These are phyloP conservation scores for Venturia asperata DNA, from an alignment of 2,329 filamentous ascomycete genomes.

Conservation along the genomic window DNA sequence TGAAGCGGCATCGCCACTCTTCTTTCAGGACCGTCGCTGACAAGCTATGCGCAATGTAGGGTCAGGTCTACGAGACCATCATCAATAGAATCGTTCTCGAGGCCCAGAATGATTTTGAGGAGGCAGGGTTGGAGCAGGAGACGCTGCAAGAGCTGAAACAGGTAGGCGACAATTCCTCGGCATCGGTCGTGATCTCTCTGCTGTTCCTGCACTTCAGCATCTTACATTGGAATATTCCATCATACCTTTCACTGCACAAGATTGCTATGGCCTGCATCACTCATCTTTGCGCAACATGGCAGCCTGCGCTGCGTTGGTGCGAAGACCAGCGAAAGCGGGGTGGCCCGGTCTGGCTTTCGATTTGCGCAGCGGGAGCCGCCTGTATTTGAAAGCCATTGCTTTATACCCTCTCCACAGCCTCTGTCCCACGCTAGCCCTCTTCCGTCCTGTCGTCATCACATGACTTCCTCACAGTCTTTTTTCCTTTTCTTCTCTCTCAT, in stretches of 20 bases:
- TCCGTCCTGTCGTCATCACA: conserved; percentile 11
- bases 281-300: conserved; percentile 11
- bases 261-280: background rate
- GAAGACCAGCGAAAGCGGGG: conserved; percentile 17
- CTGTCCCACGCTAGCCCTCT: conserved; percentile 17
- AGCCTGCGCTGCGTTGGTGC: conserved; percentile 17
- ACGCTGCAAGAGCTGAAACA: conserved; percentile 80
- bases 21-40: conserved; percentile 7
- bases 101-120: conserved; percentile 92
- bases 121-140: conserved; percentile 81
- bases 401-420: conserved; percentile 16
- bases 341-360: conserved; percentile 11
- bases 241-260: background rate
- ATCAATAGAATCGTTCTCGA: conserved; percentile 59
- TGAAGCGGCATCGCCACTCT: background rate
- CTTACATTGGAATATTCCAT: background rate
- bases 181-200: conserved; percentile 12
- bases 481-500: background rate
- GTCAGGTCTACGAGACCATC: conserved; percentile 81
- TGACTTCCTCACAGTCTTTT: conserved; percentile 12
- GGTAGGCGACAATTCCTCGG: conserved; percentile 51
- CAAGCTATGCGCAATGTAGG: conserved; percentile 39
- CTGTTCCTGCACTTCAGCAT: conserved; percentile 2
- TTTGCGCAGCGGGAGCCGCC: conserved; percentile 12
- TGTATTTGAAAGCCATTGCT: conserved; percentile 18